A percentile compares a stretch with the other conserved stretches of the same genome.
phyloP scores from a whole-genome alignment of 1,139 yeast genomes.

The Blastobotrys capitulatus region DNA sequence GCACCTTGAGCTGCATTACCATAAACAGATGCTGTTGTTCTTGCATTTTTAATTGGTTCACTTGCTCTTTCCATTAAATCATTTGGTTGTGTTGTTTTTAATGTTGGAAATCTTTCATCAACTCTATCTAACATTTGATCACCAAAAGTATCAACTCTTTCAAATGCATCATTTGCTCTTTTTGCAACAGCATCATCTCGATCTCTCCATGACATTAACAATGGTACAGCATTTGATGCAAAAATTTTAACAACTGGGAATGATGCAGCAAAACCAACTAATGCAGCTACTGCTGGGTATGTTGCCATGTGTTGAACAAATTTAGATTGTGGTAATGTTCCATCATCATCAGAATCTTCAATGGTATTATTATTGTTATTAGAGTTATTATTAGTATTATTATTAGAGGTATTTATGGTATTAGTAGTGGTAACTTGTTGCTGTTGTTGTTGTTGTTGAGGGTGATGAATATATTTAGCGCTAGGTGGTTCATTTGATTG shows the following conservation, averaged over 20 bases:
- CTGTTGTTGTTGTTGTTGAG: background rate
- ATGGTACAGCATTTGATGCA: constrained; percentile 55
- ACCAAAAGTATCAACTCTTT: constrained; percentile 34
- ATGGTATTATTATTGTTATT: background rate
- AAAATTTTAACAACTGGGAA: constrained; percentile 53
- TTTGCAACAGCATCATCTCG: constrained; percentile 32
- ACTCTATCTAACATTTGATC: constrained; percentile 31
- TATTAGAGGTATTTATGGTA: background rate
- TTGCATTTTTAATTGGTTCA: constrained; percentile 30
- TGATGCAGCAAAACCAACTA: constrained; percentile 55
- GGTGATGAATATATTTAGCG: background rate
- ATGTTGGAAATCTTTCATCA: constrained; percentile 34
- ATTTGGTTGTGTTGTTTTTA: constrained; percentile 34
- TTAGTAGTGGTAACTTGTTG: background rate
- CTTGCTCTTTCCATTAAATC: constrained; percentile 32
- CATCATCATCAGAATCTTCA: constrained; percentile 9
- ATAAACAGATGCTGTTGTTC: constrained; percentile 26
- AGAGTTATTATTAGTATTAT: background rate
- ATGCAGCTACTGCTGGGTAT: constrained; percentile 54
- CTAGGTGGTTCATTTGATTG: background rate
- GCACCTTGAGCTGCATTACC: constrained; percentile 28
- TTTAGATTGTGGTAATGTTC: constrained; percentile 25
- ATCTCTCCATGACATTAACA: constrained; percentile 40
- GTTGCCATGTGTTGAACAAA: constrained; percentile 42
- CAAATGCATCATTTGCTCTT: constrained; percentile 30